A percentile compares a stretch with the other conserved stretches of the same genome.
Evolutionary conservation across 2,329 filamentous ascomycete genomes (phyloP).

Genomic region (Mycosphaerella sp.): DNA sequence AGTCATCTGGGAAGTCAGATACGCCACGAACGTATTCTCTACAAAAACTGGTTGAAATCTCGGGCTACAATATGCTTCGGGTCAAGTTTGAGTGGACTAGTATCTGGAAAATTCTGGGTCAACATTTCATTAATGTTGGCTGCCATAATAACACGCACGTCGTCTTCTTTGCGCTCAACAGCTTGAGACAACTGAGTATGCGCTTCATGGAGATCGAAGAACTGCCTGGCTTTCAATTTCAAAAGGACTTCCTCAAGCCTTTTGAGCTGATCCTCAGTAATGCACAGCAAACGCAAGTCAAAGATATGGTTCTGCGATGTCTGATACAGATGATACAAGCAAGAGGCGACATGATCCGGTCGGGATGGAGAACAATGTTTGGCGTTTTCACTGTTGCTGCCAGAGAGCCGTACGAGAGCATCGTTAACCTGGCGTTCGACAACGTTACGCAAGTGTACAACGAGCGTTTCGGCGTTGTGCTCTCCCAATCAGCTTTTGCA

Average conservation of each 20-base stretch:
- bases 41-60: conserved; percentile 97
- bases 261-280: conserved; percentile 98
- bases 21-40: conserved; percentile 94
- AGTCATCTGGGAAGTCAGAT: conserved; percentile 91
- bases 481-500: conserved; percentile 92
- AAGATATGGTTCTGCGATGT: conserved; percentile 94
- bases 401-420: conserved; percentile 84
- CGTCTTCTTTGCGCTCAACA: conserved; percentile 96
- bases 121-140: conserved; percentile 97
- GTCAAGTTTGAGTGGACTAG: conserved; percentile 98
- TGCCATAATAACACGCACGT: conserved; percentile 95
- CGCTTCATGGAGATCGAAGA: conserved; percentile 98
- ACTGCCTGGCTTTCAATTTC: conserved; percentile 96
- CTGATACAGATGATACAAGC: conserved; percentile 99
- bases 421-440: conserved; percentile 94
- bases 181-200: conserved; percentile 91
- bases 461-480: conserved; percentile 89
- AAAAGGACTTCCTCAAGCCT: conserved; percentile 97
- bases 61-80: conserved; percentile 99
- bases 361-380: conserved; percentile 99
- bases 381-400: conserved; percentile 96
- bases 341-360: conserved; percentile 90
- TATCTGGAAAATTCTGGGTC: conserved; percentile 95
- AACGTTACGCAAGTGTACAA: conserved; percentile 96
- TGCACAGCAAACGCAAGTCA: conserved; percentile 82